Base-by-base conservation (phyloP, 805 yeast species). In the Hanseniaspora thailandica region DNA sequence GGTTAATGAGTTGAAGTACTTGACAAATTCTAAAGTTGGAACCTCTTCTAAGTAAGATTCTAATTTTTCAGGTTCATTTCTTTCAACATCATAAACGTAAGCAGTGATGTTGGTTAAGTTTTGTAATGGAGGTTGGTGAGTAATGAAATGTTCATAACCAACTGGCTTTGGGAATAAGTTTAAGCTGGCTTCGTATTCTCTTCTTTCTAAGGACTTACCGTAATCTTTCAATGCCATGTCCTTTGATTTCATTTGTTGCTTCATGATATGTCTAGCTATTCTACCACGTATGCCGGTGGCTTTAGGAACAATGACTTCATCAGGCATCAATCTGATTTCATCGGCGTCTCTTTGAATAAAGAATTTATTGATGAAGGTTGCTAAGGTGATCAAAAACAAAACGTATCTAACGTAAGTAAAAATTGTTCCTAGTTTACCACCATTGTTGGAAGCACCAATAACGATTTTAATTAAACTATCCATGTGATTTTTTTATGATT, bases 1-100 rank as follows among this genome's bases (percentile, higher is more conserved):
- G 17, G 31, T 20, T 8, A 55, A 36, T 2, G 67, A 60, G 52
- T 64, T 63, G 50, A 60, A 60, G 41, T 62, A 64, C 25, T 58
- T 54, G 10, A 60, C 45, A 40, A 58, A 60, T 38, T 63, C 65
- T 19, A 43, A 38, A 4, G 58, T 54, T 26, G 58, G 58, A 8
- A 54, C 58, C 25, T 47, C 50, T 44, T 56, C 58, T 3, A 47
- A 28, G 20, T 47, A 54, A 23, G 53, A 47, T 1, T 34, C 34
- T n/a, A 56, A 9, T 15, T 47, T 44, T 23, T 48, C 51, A n/a
- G 55, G 55, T 13, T 40, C 40, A 17, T 50, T 25, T 25, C 19
- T 45, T 5, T 54, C 48, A 36, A 44, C 45, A 38, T 54, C 54
- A 22, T 55, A 56, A n/a, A 47, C 46, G 23, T 40, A 47, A 31